A percentile compares a stretch with the other conserved stretches of the same genome.
phyloP scores from a whole-genome alignment of 2,329 filamentous ascomycete genomes.

The Aspergillus sp. region DNA sequence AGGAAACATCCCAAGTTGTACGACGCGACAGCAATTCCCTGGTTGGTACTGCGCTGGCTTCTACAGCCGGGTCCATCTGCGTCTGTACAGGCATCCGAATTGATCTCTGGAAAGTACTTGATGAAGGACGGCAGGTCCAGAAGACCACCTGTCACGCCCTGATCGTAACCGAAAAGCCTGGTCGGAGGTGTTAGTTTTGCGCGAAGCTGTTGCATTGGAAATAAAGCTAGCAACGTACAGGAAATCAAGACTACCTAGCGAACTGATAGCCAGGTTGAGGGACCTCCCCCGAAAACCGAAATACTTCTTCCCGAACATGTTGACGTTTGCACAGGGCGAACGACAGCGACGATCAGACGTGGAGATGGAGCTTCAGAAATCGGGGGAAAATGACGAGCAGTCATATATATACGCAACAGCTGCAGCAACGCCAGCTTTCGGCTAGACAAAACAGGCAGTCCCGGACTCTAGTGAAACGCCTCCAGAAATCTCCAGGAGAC shows the following conservation, averaged over 20 bases:
- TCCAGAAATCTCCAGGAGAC: constrained; percentile 8
- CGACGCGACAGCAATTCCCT: constrained; percentile 41
- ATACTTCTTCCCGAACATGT: constrained; percentile 30
- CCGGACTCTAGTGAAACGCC: constrained; percentile 15
- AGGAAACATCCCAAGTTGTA: constrained; percentile 51
- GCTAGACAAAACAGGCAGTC: constrained; percentile 27
- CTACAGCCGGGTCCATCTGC: neutral
- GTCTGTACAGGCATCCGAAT: constrained; percentile 13
- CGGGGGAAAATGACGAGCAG: constrained; percentile 7
- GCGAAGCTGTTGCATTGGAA: neutral
- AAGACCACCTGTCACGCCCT: constrained; percentile 45
- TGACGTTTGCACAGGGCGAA: constrained; percentile 14
- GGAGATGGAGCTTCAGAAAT: neutral
- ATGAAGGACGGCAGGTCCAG: constrained; percentile 42
- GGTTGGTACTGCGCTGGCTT: constrained; percentile 24
- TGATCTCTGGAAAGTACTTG: constrained; percentile 39
- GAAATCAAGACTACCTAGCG: constrained; percentile 46
- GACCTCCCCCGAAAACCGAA: constrained; percentile 28
- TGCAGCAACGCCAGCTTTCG: constrained; percentile 7
- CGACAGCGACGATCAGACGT: constrained; percentile 8
- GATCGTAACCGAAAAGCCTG: constrained; percentile 40
- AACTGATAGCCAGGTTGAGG: constrained; percentile 39
- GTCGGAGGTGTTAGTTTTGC: constrained; percentile 12
- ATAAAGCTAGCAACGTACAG: constrained; percentile 18
- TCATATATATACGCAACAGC: constrained; percentile 23